Conservation (phyloP, 2,329 filamentous ascomycete species). For the Alternaria gaisen region DNA sequence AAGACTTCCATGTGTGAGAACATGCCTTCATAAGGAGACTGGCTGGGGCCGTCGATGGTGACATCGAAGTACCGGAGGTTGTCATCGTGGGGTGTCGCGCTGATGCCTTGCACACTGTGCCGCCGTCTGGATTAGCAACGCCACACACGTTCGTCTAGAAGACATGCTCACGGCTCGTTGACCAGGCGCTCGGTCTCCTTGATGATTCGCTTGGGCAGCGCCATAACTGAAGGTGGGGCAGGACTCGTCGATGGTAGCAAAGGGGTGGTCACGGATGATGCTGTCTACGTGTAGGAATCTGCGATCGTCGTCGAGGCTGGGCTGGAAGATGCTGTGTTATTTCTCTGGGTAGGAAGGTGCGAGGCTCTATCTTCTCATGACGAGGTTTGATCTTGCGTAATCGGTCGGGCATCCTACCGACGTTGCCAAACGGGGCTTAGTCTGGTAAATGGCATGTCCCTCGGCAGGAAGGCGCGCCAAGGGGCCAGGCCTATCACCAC, state of each 20-base stretch:
- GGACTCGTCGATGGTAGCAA: slow-evolving; percentile 2
- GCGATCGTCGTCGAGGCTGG: not conserved
- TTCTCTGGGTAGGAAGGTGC: slow-evolving; percentile 3
- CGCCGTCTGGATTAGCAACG: slow-evolving; percentile 12
- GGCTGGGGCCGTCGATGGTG: slow-evolving; percentile 88
- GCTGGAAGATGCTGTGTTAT: not conserved
- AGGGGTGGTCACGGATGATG: slow-evolving; percentile 1
- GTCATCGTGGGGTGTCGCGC: slow-evolving; percentile 93
- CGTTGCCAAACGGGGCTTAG: slow-evolving; percentile 4
- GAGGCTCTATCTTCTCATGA: slow-evolving; percentile 8
- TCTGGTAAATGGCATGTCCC: slow-evolving; percentile 7
- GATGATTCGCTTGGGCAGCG: slow-evolving; percentile 93
- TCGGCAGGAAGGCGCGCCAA: slow-evolving; percentile 6
- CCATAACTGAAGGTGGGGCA: slow-evolving; percentile 52
- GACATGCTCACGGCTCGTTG: slow-evolving; percentile 82
- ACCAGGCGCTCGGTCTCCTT: slow-evolving; percentile 98
- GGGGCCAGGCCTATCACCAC: slow-evolving; percentile 13
- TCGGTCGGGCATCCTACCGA: slow-evolving; percentile 4
- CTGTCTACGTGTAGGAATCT: not conserved
- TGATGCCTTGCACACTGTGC: slow-evolving; percentile 89
- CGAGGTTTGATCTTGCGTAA: slow-evolving; percentile 16
- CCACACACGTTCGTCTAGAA: not conserved
- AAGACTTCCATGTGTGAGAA: slow-evolving; percentile 9
- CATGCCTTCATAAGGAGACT: slow-evolving; percentile 93
- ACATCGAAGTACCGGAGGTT: slow-evolving; percentile 99